A percentile compares a stretch with the other conserved stretches of the same genome.
Conservation (phyloP, 176 grass and related monocot genomes). For the Thalia dealbata region DNA sequence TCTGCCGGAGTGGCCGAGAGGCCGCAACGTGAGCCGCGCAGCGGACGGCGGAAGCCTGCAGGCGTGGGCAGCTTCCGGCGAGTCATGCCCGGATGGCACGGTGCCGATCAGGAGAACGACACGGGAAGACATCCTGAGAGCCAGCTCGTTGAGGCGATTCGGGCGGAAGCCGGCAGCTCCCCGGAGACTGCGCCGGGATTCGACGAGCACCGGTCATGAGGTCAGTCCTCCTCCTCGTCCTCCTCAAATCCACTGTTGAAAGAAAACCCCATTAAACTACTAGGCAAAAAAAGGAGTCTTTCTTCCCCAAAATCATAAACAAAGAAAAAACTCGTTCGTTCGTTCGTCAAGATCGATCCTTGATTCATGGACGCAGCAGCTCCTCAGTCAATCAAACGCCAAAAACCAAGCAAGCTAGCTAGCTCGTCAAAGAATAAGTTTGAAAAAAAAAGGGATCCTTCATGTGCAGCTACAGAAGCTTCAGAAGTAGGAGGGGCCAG, state of each 20-base stretch:
- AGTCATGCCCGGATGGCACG: not conserved
- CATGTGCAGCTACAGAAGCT: not conserved
- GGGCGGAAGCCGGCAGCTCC: not conserved
- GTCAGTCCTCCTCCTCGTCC: not conserved
- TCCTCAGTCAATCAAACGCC: not conserved
- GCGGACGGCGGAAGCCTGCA: not conserved
- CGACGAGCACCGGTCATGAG: not conserved
- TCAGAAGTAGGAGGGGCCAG: not conserved
- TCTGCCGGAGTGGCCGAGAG: not conserved
- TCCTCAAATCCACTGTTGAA: not conserved
- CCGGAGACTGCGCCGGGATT: not conserved
- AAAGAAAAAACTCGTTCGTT: no score
- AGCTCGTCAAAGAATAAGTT: no score
- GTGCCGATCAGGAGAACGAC: conserved; percentile 2
- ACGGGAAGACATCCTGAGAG: not conserved
- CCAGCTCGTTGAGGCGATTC: not conserved
- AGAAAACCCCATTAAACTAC: no score
- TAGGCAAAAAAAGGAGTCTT: no score
- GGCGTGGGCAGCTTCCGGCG: not conserved
- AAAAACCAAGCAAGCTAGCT: no score
- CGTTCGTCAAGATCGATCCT: not conserved
- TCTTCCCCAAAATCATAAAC: no score
- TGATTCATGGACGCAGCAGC: not conserved
- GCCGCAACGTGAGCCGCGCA: not conserved
- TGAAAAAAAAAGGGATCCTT: not conserved